Conservation (phyloP, 2,329 filamentous ascomycete species). For the Trichophyton verrucosum region DNA sequence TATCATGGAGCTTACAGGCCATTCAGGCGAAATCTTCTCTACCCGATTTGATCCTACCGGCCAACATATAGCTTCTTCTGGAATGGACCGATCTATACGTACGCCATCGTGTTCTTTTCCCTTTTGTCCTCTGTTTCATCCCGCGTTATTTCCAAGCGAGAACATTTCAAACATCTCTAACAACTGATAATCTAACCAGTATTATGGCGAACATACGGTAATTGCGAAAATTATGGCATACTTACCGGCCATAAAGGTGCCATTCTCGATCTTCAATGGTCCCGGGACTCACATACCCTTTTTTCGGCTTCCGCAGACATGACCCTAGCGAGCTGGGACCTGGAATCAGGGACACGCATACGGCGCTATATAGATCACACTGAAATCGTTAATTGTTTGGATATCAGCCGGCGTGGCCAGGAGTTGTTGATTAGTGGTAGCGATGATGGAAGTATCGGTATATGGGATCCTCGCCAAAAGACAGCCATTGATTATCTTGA, state of each 20-base stretch:
- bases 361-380: slow-evolving; percentile 86
- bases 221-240: slow-evolving; percentile 87
- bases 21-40: slow-evolving; percentile 74
- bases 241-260: slow-evolving; percentile 84
- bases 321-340: slow-evolving; percentile 87
- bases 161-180: not conserved
- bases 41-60: slow-evolving; percentile 83
- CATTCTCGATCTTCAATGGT: slow-evolving; percentile 89
- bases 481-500: slow-evolving; percentile 76
- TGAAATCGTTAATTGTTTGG: slow-evolving; percentile 86
- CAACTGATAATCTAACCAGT: slow-evolving; percentile 40
- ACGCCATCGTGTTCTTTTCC: slow-evolving; percentile 25
- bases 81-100: slow-evolving; percentile 89
- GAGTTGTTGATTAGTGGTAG: slow-evolving; percentile 83
- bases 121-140: not conserved
- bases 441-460: slow-evolving; percentile 84
- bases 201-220: slow-evolving; percentile 83
- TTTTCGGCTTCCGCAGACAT: slow-evolving; percentile 91
- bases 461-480: slow-evolving; percentile 92
- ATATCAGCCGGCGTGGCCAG: slow-evolving; percentile 78
- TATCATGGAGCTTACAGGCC: slow-evolving; percentile 72
- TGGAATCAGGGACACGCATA: slow-evolving; percentile 84
- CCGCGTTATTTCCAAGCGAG: not conserved
- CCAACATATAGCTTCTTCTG: slow-evolving; percentile 80
- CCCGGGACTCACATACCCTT: slow-evolving; percentile 77